Conservation (phyloP, 148 eudicot genomes). For the Cornus suecica region DNA sequence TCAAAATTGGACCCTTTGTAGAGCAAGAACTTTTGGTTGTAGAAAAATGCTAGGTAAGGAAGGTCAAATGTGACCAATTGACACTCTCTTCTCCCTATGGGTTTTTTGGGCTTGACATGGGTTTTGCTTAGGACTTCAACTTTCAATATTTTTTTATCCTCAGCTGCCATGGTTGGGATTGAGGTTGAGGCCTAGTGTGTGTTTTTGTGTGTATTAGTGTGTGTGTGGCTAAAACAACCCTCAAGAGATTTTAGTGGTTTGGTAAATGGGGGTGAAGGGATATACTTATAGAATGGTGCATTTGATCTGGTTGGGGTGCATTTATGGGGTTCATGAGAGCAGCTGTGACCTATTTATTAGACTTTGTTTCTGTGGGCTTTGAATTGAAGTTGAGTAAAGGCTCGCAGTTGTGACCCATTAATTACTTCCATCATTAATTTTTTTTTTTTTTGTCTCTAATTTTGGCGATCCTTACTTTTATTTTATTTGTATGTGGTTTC, state of each 20-base stretch:
- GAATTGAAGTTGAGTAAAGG: slow-evolving; percentile 37
- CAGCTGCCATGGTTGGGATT: slow-evolving; percentile 26
- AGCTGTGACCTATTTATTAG: slow-evolving; percentile 43
- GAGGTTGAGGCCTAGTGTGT: too few species aligned
- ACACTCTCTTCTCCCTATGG: slow-evolving; percentile 63
- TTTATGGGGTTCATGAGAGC: slow-evolving; percentile 20
- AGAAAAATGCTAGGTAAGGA: slow-evolving; percentile 84
- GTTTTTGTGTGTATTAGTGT: neutral
- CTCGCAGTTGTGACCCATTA: too few species aligned
- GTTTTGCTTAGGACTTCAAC: slow-evolving; percentile 49
- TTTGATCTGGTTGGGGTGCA: slow-evolving; percentile 22
- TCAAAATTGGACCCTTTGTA: slow-evolving; percentile 62
- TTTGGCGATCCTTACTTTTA: too few species aligned
- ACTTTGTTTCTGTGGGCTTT: slow-evolving; percentile 18
- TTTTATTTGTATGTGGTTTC: too few species aligned
- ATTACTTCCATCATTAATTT: too few species aligned
- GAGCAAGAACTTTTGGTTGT: slow-evolving; percentile 79
- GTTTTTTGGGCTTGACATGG: slow-evolving; percentile 65
- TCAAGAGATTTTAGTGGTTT: neutral
- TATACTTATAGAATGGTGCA: slow-evolving; percentile 13
- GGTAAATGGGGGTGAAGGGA: slow-evolving; percentile 19
- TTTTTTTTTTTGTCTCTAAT: too few species aligned
- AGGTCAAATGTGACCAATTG: slow-evolving; percentile 88
- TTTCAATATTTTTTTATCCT: slow-evolving; percentile 23
- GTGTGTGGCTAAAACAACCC: neutral